Evolutionary conservation across 495 filamentous ascomycete genomes (phyloP).

Genomic region (Aspergillus haitiensis): DNA sequence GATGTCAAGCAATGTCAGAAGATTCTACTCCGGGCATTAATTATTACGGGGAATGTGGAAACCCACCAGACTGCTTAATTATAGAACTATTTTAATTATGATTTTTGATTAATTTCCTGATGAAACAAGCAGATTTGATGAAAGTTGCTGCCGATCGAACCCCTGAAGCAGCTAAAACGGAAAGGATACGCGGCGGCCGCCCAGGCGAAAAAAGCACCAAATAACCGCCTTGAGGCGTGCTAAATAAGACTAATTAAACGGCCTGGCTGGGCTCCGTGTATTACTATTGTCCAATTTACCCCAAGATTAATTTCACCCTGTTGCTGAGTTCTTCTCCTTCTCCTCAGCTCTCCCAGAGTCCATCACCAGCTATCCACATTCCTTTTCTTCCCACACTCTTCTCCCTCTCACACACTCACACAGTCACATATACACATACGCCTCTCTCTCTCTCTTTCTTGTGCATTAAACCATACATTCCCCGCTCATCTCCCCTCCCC

Average conservation of each 20-base stretch:
- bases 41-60: no score
- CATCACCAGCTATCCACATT: neutral
- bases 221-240: neutral
- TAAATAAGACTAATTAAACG: conserved; percentile 19
- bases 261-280: conserved; percentile 11
- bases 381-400: conserved; percentile 6
- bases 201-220: neutral
- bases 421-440: no score
- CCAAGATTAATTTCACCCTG: neutral
- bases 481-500: conserved; percentile 3
- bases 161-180: conserved; percentile 25
- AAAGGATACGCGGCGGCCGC: conserved; percentile 24
- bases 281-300: neutral
- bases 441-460: conserved; percentile 2
- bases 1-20: no score
- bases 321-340: conserved; percentile 6
- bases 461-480: conserved; percentile 1
- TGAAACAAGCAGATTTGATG: conserved; percentile 8
- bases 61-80: no score
- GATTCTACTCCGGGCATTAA: no score
- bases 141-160: conserved; percentile 15
- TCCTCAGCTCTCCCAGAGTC: conserved; percentile 1
- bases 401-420: neutral
- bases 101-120: neutral
- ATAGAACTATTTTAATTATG: no score